Evolutionary conservation across 2,329 filamentous ascomycete genomes (phyloP), one percentile per base, ranked within the genome.

Genomic region (Helminthosporium solani): DNA sequence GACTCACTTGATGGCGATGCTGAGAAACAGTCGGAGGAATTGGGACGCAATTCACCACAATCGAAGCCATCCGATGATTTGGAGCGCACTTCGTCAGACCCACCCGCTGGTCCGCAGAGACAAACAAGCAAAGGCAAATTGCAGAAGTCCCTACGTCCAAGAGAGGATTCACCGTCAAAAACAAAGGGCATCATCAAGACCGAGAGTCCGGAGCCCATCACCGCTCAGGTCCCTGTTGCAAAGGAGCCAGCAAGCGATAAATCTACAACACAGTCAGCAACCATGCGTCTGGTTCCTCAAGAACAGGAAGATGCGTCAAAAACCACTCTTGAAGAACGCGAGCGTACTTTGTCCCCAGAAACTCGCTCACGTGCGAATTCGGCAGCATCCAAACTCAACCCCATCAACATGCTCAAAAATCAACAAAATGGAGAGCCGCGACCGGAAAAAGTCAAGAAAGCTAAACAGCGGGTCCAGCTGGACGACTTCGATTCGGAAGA

Each of bases 401-500:
- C 67, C 19, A 58, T 58, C 35, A 64, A 64, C 75, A 44, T 70
- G 64, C 61, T 64, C 67, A 61, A 66, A 31, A 12, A 65, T 62
- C 49, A 55, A 67, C 65, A 62, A 60, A 52, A 67, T 42, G 71
- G 63, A 33, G 80, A 82, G 31, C 59, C 74, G 2, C 81, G 78
- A 59, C 79, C 78, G 15, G 74, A 78, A 46, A 82, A 83, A 66
- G 74, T 78, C 34, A 81, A 77, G 46, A 78, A 78, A 54, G 78
- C 83, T 1, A 84, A 82, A 52, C 73, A 80, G 14, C 81, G 85
- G 19, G 76, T 85, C 51, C 83, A 85, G 44, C 75, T 90, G 11
- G 87, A 90, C 59, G 85, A 87, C 53, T 86, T 87, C 36, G 86
- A 87, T 51, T 79, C 78, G 42, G 80, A 74, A 18, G 66, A 74